Percentiles rank a stretch among this genome's conserved stretches.
Conservation (phyloP, 345 rosid species). For the Cardamine occulta region DNA sequence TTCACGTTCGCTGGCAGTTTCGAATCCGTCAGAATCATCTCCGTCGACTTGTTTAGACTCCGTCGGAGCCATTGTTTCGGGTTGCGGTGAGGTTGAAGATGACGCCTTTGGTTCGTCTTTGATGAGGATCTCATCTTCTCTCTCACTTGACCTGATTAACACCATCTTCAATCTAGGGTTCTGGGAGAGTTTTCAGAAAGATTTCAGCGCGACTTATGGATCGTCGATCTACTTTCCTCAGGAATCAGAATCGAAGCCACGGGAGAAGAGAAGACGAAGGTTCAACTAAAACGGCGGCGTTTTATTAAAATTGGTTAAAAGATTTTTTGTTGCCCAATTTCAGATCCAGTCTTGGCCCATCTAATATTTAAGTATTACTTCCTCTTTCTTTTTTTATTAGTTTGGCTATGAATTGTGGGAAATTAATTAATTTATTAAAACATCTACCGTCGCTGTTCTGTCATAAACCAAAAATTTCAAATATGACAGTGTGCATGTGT, state of each 20-base stretch:
- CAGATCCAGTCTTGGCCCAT: slow-evolving; percentile 18
- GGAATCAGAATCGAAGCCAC: not conserved
- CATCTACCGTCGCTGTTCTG: not conserved
- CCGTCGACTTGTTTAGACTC: slow-evolving; percentile 40
- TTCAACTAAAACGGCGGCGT: slow-evolving; percentile 11
- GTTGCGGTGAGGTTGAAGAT: slow-evolving; percentile 13
- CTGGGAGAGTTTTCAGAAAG: slow-evolving; percentile 10
- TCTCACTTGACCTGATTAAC: slow-evolving; percentile 49
- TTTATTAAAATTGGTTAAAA: not conserved
- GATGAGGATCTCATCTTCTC: slow-evolving; percentile 30
- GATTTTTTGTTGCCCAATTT: not conserved
- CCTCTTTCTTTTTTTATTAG: not conserved
- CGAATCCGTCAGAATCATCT: slow-evolving; percentile 80
- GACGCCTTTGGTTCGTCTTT: slow-evolving; percentile 17
- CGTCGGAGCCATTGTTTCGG: slow-evolving; percentile 38
- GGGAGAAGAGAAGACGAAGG: slow-evolving; percentile 28
- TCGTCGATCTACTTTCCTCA: slow-evolving; percentile 30
- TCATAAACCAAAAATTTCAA: not conserved
- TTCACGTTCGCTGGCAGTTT: slow-evolving; percentile 88
- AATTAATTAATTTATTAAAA: not conserved
- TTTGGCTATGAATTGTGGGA: not conserved
- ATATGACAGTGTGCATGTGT: not conserved
- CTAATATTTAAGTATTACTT: not conserved
- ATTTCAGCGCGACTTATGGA: not conserved
- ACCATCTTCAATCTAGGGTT: slow-evolving; percentile 53